Conservation (phyloP, 1,284 basidiomycete species). For the Leccinum subrobustum region DNA sequence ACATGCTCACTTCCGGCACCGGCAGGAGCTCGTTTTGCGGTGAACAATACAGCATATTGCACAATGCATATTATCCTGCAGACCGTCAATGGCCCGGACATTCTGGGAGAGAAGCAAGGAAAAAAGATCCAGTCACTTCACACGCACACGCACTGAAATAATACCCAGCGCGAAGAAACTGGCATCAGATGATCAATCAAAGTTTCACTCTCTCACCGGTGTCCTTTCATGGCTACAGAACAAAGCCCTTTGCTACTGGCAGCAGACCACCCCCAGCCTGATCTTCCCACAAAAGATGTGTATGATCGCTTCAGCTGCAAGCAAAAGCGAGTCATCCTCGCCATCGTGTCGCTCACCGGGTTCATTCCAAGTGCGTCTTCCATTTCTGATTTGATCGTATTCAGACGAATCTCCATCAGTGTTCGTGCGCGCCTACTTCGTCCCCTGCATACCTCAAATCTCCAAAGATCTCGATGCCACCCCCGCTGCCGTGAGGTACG, state of each 20-base stretch:
- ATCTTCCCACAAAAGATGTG: slow-evolving; percentile 26
- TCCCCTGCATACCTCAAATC: slow-evolving; percentile 48
- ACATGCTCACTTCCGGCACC: neutral
- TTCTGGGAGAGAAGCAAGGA: neutral
- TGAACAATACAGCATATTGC: neutral
- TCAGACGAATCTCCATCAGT: slow-evolving; percentile 30
- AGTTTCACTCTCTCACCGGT: neutral
- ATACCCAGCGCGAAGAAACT: neutral
- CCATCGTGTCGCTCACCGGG: slow-evolving; percentile 38
- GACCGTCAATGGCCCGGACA: neutral
- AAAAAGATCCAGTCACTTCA: neutral
- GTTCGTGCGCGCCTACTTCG: slow-evolving; percentile 44
- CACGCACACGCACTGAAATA: neutral
- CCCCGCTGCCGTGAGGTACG: slow-evolving; percentile 40
- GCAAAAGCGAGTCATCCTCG: slow-evolving; percentile 40
- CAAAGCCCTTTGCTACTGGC: neutral
- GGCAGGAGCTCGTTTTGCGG: neutral
- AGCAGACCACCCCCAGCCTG: neutral
- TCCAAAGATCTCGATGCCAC: slow-evolving; percentile 41
- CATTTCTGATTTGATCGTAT: neutral
- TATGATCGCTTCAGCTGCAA: slow-evolving; percentile 41
- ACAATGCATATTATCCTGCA: neutral
- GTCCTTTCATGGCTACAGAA: neutral
- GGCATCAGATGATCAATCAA: neutral
- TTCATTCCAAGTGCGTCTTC: slow-evolving; percentile 24